Base-by-base conservation (phyloP, 2,329 filamentous ascomycete genomes). In the Pseudogymnoascus sp. region DNA sequence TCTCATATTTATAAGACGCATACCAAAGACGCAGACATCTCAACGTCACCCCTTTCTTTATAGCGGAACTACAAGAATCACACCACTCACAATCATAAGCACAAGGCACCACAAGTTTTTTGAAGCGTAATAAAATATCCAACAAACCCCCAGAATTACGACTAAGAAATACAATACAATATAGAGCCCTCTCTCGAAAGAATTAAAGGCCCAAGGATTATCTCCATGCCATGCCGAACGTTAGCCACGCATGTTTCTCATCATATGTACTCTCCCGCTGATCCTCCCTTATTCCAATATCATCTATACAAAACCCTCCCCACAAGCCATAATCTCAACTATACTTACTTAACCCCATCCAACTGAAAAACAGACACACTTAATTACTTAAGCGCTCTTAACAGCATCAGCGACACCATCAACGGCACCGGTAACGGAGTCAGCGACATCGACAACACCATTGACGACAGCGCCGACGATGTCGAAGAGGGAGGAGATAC, bases 401-500 rank as follows among this genome's bases (percentile, higher is more conserved):
- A 16, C 23, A 25, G 23, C 23, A 25, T 4, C 23, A 3, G 4
- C 12, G 7, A 38, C 14, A 25, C 23, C 23, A 3, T 14, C 12
- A n/a, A 38, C 14, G 14, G 35, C 21, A 25, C 23, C 23, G 4
- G 2, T 4, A n/a, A 38, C 14, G 14, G 35, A n/a, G 35, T 38
- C 35, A 14, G 8, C 37, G 37, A 40, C 37, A 40, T 40, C 37
- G n/a, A 10, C 37, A 10, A 40, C 37, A n/a, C 37, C 37, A 18
- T 40, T n/a, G 37, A 40, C 37, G 8, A 40, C 37, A 10, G 37
- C 37, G 37, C 37, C 37, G 37, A 40, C 37, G n/a, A 53, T 28
- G 21, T 53, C 21, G 47, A 71, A 71, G 35, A 70, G 61, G 11
- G 69, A 25, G 59, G 70, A 67, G n/a, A 65, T 33, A 62, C 92